Base-by-base conservation (phyloP, 495 filamentous ascomycete genomes). In the Sabuloglossum arenarium region DNA sequence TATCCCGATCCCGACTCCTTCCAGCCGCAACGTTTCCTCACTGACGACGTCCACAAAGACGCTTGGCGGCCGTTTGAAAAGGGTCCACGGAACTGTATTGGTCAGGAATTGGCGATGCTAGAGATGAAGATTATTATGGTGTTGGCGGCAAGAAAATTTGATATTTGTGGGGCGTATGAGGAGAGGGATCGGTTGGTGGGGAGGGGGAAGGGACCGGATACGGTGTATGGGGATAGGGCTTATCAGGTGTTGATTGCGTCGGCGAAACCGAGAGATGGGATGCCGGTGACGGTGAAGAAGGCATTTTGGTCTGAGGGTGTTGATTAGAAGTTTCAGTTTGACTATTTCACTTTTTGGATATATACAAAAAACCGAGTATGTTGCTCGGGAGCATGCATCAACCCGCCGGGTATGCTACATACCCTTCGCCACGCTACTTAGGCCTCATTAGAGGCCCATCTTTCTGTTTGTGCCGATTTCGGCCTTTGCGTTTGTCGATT, bases 41-140 rank as follows among this genome's bases (percentile, higher is more conserved):
- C 61, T 4, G 57, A 54, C 12, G 64, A 67, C 16, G 56, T 72
- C 53, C 65, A 63, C 56, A 73, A 74, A 55, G 66, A 68, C 56
- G 70, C 73, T 0, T 79, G 68, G 68, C 61, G 69, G n/a, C 70
- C 73, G 19, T 79, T 79, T 56, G 73, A 74, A 47, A 61, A 67
- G 10, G 76, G 77, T 1, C 71, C 76, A 11, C 58, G 77, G 4
- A 68, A 65, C 21, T 80, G 77, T 59, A 73, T 79, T 24, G 76
- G 78, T 0, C 71, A 78, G 63, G 69, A 73, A 39, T 62, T 79
- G 34, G 72, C 72, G 1, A 64, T 76, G 59, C 64, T 70, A 6
- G 74, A 79, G 61, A 61, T 72, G 25, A 66, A 66, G 50, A 62
- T 75, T 28, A 63, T 72, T 14, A 34, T 77, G 19, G 71, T 68